These are phyloP conservation scores for Phytophthora sansomeana DNA, from an alignment of 352 stramenopile genomes.

Conservation along the genomic window DNA sequence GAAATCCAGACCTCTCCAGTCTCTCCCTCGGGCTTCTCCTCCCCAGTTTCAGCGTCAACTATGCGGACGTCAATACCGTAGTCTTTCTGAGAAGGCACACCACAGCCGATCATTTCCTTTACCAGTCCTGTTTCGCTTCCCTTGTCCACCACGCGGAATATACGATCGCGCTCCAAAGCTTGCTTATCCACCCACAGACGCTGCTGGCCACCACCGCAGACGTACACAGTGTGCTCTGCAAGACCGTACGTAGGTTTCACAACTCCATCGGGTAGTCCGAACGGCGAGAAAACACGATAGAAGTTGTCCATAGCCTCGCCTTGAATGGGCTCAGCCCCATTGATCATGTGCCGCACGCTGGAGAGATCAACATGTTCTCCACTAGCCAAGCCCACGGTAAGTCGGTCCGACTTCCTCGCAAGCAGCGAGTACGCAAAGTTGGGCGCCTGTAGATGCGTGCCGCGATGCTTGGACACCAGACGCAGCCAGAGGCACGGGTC, in stretches of 20 bases:
- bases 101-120: slow-evolving; percentile 95
- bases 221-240: slow-evolving; percentile 99
- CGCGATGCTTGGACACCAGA: slow-evolving; percentile 86
- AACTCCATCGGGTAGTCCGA: slow-evolving; percentile 85
- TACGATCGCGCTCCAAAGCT: slow-evolving; percentile 86
- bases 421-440: slow-evolving; percentile 99
- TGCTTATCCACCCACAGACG: slow-evolving; percentile 91
- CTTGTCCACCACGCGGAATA: slow-evolving; percentile 53
- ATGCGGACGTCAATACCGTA: slow-evolving; percentile 95
- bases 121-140: slow-evolving; percentile 9
- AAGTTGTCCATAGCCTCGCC: slow-evolving; percentile 89
- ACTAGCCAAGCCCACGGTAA: slow-evolving; percentile 34
- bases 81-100: slow-evolving; percentile 81
- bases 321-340: slow-evolving; percentile 98
- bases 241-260: slow-evolving; percentile 99
- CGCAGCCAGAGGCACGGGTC: slow-evolving; percentile 97
- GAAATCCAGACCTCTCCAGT: slow-evolving; percentile 93
- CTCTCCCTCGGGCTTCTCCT: slow-evolving; percentile 52
- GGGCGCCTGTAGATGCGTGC: slow-evolving; percentile 97
- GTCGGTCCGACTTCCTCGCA: slow-evolving; percentile 92
- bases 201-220: slow-evolving; percentile 94
- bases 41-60: slow-evolving; percentile 85
- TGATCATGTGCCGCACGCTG: slow-evolving; percentile 97
- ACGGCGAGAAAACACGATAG: slow-evolving; percentile 89
- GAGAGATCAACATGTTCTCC: slow-evolving; percentile 89